A percentile compares a stretch with the other conserved stretches of the same genome.
These are phyloP conservation scores for Lactuca sativa DNA, from an alignment of 129 eudicot genomes.

Conservation along the genomic window DNA sequence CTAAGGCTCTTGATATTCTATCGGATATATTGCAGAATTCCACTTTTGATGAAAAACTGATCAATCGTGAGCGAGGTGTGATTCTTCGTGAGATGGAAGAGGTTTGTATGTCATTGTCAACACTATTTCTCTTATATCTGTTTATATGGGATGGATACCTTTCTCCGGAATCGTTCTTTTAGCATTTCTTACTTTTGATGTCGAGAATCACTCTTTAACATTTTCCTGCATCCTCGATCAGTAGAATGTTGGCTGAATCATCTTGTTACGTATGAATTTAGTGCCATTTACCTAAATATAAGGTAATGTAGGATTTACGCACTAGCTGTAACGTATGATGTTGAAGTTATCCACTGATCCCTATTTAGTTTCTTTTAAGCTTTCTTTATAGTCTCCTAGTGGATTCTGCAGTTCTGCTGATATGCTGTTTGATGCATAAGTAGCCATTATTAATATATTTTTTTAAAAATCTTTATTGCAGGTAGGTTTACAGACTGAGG, in stretches of 20 bases:
- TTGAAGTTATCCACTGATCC: background rate
- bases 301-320: too few species aligned
- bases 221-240: background rate
- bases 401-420: background rate
- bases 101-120: constrained; percentile 41
- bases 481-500: constrained; percentile 82
- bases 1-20: constrained; percentile 57
- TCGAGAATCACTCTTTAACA: background rate
- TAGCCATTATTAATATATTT: background rate
- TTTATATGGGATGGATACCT: background rate
- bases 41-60: constrained; percentile 54
- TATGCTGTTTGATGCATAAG: background rate
- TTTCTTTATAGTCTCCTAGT: background rate
- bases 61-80: constrained; percentile 66
- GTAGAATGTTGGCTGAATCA: background rate
- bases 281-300: too few species aligned
- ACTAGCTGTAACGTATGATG: too few species aligned
- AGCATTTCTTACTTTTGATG: background rate
- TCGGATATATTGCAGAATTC: constrained; percentile 89
- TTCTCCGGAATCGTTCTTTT: background rate
- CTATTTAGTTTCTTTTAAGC: background rate
- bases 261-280: too few species aligned
- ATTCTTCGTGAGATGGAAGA: constrained; percentile 93
- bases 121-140: background rate
- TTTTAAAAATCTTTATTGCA: constrained; percentile 26